Percentiles rank a stretch among this genome's conserved stretches.
phyloP scores from a whole-genome alignment of 441 rosid genomes.

The Manihot esculenta region DNA sequence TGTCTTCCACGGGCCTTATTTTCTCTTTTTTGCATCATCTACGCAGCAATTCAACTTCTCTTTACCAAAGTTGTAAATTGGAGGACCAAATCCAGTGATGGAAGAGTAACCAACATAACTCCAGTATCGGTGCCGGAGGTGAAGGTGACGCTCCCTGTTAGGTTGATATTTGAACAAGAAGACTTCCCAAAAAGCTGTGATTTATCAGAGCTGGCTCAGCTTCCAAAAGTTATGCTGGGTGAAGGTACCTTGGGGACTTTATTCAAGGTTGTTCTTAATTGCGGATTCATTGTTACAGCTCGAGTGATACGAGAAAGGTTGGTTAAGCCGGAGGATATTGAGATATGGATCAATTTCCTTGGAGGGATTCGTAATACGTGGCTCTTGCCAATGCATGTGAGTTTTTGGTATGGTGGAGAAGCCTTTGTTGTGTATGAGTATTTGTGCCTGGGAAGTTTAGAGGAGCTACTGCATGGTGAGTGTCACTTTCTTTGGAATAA shows the following conservation, averaged over 20 bases:
- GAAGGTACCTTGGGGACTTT: slow-evolving; percentile 38
- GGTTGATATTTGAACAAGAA: slow-evolving; percentile 29
- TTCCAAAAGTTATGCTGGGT: slow-evolving; percentile 34
- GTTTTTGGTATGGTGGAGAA: slow-evolving; percentile 43
- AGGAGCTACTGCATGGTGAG: slow-evolving; percentile 41
- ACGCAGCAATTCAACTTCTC: not conserved
- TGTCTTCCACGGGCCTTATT: slow-evolving; percentile 1
- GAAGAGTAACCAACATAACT: slow-evolving; percentile 30
- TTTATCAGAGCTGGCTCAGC: slow-evolving; percentile 27
- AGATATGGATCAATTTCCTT: slow-evolving; percentile 29
- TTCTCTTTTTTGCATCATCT: not conserved
- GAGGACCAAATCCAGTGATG: slow-evolving; percentile 26
- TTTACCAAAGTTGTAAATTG: not conserved
- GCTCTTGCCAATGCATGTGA: slow-evolving; percentile 30
- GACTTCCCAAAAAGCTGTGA: slow-evolving; percentile 16
- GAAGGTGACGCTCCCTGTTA: slow-evolving; percentile 32
- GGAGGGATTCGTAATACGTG: slow-evolving; percentile 25
- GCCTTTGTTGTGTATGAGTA: slow-evolving; percentile 34
- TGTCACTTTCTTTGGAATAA: not conserved
- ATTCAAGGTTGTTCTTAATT: slow-evolving; percentile 37
- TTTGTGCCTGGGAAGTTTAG: slow-evolving; percentile 39
- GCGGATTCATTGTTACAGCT: slow-evolving; percentile 28
- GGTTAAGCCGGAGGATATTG: slow-evolving; percentile 16
- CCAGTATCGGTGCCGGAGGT: slow-evolving; percentile 36
- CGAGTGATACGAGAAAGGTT: slow-evolving; percentile 28